Conservation (phyloP, 768 basidiomycete genomes). For the Leccinum truebloodii region DNA sequence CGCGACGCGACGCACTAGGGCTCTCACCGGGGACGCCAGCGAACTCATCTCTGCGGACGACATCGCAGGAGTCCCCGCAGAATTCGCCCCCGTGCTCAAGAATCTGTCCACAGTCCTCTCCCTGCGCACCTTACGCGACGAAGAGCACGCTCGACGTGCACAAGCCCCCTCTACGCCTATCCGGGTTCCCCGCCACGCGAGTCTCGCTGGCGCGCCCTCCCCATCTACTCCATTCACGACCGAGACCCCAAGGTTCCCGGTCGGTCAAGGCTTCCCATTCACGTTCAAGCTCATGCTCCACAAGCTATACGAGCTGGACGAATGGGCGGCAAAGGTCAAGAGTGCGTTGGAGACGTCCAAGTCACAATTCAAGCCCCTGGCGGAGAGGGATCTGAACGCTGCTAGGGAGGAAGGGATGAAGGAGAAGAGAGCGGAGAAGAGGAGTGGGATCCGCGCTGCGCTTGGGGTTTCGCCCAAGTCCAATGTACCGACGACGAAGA, state of each 20-base stretch:
- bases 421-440: slow-evolving; percentile 19
- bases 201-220: slow-evolving; percentile 18
- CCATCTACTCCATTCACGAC: background rate
- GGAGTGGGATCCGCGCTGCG: slow-evolving; percentile 29
- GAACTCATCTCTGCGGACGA: slow-evolving; percentile 33
- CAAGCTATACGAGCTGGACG: slow-evolving; percentile 59
- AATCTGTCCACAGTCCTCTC: slow-evolving; percentile 39
- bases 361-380: slow-evolving; percentile 56
- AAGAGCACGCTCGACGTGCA: slow-evolving; percentile 7
- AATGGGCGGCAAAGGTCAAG: slow-evolving; percentile 59
- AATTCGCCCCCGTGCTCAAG: slow-evolving; percentile 35
- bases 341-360: slow-evolving; percentile 53
- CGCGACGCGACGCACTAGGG: slow-evolving; percentile 43
- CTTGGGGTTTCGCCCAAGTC: slow-evolving; percentile 22
- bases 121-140: slow-evolving; percentile 35
- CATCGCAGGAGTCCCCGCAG: slow-evolving; percentile 30
- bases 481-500: slow-evolving; percentile 2
- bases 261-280: slow-evolving; percentile 48
- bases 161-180: slow-evolving; percentile 1
- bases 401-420: slow-evolving; percentile 16
- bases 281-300: slow-evolving; percentile 70
- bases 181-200: slow-evolving; percentile 26
- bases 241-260: slow-evolving; percentile 44
- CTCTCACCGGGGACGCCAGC: slow-evolving; percentile 15
- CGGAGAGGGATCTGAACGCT: slow-evolving; percentile 34